These are phyloP conservation scores for Agarophyton chilense DNA, from an alignment of 23 red algal species.

Conservation along the genomic window DNA sequence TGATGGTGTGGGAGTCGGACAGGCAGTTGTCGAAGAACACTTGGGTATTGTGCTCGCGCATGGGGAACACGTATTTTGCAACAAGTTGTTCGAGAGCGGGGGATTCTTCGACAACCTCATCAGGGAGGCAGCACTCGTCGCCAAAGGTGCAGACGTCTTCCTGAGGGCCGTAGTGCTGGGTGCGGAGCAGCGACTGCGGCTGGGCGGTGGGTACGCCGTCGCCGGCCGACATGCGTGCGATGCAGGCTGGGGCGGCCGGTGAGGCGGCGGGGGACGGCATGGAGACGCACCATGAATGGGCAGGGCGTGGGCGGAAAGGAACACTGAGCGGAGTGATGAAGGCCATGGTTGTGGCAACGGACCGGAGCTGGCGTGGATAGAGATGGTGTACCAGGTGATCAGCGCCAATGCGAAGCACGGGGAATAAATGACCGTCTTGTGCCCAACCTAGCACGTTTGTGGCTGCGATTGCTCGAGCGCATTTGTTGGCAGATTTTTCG, in stretches of 20 bases:
- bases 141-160: constrained; percentile 66
- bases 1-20: constrained; percentile 36
- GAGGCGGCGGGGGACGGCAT: not conserved
- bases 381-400: too few species aligned
- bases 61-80: constrained; percentile 73
- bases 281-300: not conserved
- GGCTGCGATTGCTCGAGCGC: not conserved
- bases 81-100: constrained; percentile 36
- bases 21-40: constrained; percentile 78
- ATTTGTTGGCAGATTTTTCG: not conserved
- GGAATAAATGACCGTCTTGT: not conserved
- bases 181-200: constrained; percentile 2
- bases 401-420: too few species aligned
- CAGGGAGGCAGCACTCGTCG: constrained; percentile 41
- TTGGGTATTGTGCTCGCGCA: constrained; percentile 73
- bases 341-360: too few species aligned
- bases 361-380: too few species aligned
- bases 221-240: not conserved
- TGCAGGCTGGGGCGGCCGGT: not conserved
- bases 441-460: not conserved
- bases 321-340: not conserved
- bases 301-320: not conserved
- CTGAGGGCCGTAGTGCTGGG: constrained; percentile 51
- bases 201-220: not conserved
- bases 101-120: constrained; percentile 22